Conservation (phyloP, 371 early-diverging fungal species). For the Paraphysoderma sedebokerense region DNA sequence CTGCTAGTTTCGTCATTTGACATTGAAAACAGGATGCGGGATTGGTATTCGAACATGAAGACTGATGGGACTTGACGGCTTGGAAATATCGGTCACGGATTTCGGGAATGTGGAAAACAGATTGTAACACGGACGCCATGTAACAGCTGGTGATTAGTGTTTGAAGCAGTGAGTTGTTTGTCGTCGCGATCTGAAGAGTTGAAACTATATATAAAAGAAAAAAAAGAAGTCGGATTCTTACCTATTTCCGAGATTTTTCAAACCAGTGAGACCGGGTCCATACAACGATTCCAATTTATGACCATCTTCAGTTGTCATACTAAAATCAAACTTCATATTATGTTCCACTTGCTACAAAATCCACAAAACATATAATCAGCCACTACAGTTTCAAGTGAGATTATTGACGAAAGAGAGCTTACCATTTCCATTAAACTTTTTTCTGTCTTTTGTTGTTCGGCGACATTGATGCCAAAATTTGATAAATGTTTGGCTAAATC, state of each 20-base stretch:
- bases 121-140: slow-evolving; percentile 83
- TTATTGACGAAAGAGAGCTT: not conserved
- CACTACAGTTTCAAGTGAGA: too few relatives aligned
- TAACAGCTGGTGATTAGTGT: slow-evolving; percentile 86
- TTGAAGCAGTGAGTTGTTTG: too few relatives aligned
- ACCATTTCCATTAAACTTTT: slow-evolving; percentile 82
- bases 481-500: slow-evolving; percentile 53
- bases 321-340: slow-evolving; percentile 89
- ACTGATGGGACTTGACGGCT: not conserved
- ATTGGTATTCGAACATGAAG: slow-evolving; percentile 26
- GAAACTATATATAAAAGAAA: not conserved
- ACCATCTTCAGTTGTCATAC: slow-evolving; percentile 93
- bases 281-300: slow-evolving; percentile 57
- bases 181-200: not conserved
- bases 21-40: slow-evolving; percentile 71
- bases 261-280: slow-evolving; percentile 83
- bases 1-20: slow-evolving; percentile 74
- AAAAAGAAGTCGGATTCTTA: slow-evolving; percentile 7
- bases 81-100: slow-evolving; percentile 40
- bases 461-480: slow-evolving; percentile 77
- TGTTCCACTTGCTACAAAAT: slow-evolving; percentile 58
- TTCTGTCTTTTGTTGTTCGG: slow-evolving; percentile 67
- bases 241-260: slow-evolving; percentile 89
- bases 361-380: too few relatives aligned
- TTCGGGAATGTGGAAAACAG: slow-evolving; percentile 49